phyloP scores from a whole-genome alignment of 176 grass and related monocot genomes.

The Saccharum officinarum region DNA sequence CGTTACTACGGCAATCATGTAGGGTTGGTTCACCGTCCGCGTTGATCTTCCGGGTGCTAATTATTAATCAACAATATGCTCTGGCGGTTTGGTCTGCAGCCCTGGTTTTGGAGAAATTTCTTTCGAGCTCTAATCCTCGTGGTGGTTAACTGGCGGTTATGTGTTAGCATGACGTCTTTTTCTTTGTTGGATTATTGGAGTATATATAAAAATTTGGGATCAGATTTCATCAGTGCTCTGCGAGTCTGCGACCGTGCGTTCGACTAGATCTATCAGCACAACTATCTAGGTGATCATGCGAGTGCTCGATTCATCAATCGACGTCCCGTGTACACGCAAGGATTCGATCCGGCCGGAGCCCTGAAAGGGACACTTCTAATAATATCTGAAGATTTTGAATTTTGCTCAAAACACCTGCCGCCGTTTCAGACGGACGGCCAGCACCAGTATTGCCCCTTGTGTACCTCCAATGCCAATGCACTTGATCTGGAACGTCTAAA shows the following conservation, averaged over 20 bases:
- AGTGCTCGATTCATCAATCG: background rate
- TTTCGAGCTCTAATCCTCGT: background rate
- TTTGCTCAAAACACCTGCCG: background rate
- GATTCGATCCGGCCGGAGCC: background rate
- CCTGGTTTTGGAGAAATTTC: background rate
- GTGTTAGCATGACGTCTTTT: background rate
- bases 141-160: constrained; percentile 35
- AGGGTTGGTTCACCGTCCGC: constrained; percentile 47
- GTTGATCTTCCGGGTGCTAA: constrained; percentile 13
- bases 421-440: background rate
- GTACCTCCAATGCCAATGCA: background rate
- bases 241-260: background rate
- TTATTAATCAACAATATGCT: background rate
- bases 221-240: background rate
- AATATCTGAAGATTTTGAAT: background rate
- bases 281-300: background rate
- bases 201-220: background rate
- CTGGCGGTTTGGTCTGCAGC: background rate
- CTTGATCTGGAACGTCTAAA: background rate
- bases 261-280: constrained; percentile 13
- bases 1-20: constrained; percentile 30
- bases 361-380: constrained; percentile 11
- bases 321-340: background rate
- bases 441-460: background rate
- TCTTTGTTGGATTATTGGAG: background rate